These are phyloP conservation scores for Blastomyces parvus DNA, from an alignment of 2,329 filamentous ascomycete species.

Conservation along the genomic window DNA sequence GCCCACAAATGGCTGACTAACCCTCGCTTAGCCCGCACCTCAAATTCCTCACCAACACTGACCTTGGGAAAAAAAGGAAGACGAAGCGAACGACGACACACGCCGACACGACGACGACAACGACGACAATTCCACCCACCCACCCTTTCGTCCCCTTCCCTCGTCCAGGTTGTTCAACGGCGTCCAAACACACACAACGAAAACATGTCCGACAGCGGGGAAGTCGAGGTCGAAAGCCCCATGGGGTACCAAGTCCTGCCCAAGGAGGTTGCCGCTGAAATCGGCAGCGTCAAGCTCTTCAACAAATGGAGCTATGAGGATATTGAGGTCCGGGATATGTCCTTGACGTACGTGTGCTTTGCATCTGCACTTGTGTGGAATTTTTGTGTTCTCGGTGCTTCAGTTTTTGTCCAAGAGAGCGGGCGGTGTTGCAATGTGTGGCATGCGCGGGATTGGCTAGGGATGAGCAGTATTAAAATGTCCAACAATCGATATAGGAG, in stretches of 20 bases:
- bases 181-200: conserved; percentile 33
- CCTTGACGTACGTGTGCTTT: conserved; percentile 74
- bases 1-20: conserved; percentile 24
- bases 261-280: conserved; percentile 83
- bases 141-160: conserved; percentile 25
- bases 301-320: conserved; percentile 98
- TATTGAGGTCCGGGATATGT: conserved; percentile 99
- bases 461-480: neutral
- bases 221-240: conserved; percentile 81
- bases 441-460: neutral
- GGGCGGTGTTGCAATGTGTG: neutral
- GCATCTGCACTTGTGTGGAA: neutral
- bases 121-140: conserved; percentile 19
- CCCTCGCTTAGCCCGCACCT: conserved; percentile 34
- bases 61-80: conserved; percentile 20
- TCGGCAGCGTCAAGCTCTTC: conserved; percentile 92
- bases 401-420: conserved; percentile 2
- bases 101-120: conserved; percentile 19
- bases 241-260: conserved; percentile 70
- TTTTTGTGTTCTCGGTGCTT: neutral
- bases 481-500: neutral
- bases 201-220: conserved; percentile 82
- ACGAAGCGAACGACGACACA: conserved; percentile 13
- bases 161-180: conserved; percentile 31
- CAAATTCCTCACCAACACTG: conserved; percentile 26